A percentile compares a stretch with the other conserved stretches of the same genome.
phyloP scores from a whole-genome alignment of 2,329 filamentous ascomycete species.

The Beauveria caledonica region DNA sequence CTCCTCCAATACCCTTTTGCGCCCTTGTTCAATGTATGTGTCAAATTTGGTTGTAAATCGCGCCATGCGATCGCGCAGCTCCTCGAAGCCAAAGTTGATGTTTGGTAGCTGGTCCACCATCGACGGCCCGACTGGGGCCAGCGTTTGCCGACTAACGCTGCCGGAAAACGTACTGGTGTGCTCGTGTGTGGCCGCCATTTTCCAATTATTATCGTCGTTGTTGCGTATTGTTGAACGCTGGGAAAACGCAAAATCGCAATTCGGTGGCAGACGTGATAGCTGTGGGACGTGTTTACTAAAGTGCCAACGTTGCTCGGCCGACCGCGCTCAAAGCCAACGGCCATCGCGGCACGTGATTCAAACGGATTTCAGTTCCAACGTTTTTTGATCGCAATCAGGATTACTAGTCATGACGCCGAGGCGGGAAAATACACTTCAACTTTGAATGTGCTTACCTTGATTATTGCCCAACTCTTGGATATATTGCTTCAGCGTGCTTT shows the following conservation, averaged over 20 bases:
- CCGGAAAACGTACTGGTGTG: constrained; percentile 59
- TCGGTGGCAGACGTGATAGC: background rate
- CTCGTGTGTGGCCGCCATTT: constrained; percentile 57
- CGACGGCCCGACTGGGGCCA: constrained; percentile 51
- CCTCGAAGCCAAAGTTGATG: constrained; percentile 94
- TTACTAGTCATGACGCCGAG: background rate
- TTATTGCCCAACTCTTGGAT: background rate
- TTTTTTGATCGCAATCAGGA: background rate
- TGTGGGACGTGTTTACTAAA: constrained; percentile 11
- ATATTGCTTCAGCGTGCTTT: background rate
- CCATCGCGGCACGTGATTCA: constrained; percentile 9
- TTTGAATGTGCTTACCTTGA: background rate
- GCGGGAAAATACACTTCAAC: background rate
- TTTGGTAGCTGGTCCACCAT: constrained; percentile 74
- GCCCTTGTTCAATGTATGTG: constrained; percentile 83
- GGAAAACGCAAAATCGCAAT: background rate
- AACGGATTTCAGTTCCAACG: background rate
- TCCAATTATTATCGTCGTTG: constrained; percentile 7
- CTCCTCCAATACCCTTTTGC: constrained; percentile 85
- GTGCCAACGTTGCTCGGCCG: constrained; percentile 24
- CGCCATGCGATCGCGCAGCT: constrained; percentile 88
- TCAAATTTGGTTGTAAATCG: constrained; percentile 89
- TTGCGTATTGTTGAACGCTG: background rate
- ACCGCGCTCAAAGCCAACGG: constrained; percentile 4
- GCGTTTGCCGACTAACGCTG: constrained; percentile 49